A percentile compares a stretch with the other conserved stretches of the same genome.
Evolutionary conservation across 129 eudicot species (phyloP).

Genomic region (Glebionis coronaria): DNA sequence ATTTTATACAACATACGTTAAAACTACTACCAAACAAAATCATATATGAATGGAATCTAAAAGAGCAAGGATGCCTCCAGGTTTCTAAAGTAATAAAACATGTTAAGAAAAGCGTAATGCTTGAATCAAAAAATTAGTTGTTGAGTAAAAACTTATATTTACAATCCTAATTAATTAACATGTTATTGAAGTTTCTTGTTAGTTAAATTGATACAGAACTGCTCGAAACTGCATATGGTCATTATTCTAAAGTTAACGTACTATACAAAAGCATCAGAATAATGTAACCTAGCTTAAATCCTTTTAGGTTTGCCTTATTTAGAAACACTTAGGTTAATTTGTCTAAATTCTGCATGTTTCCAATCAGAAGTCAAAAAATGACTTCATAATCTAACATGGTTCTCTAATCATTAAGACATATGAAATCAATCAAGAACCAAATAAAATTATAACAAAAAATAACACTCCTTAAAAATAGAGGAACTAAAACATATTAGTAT

Average conservation of each 20-base stretch:
- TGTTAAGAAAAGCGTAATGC: constrained; percentile 54
- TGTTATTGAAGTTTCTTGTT: constrained; percentile 98
- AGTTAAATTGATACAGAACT: too few relatives aligned
- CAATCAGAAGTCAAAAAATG: too few relatives aligned
- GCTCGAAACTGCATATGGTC: constrained; percentile 71
- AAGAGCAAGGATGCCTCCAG: constrained; percentile 92
- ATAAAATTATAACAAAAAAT: too few relatives aligned
- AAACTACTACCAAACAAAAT: constrained; percentile 4
- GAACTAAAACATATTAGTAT: too few relatives aligned
- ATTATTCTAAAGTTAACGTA: constrained; percentile 13
- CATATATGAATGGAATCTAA: constrained; percentile 32
- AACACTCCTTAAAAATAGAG: too few relatives aligned
- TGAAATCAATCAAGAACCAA: too few relatives aligned
- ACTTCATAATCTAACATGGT: too few relatives aligned
- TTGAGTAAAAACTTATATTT: constrained; percentile 5
- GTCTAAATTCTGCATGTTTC: too few relatives aligned
- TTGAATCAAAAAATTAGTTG: constrained; percentile 19
- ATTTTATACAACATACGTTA: constrained; percentile 13
- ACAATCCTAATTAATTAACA: constrained; percentile 88
- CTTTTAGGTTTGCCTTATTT: too few relatives aligned
- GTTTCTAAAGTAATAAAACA: constrained; percentile 81
- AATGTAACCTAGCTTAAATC: too few relatives aligned
- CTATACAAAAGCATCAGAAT: constrained; percentile 6
- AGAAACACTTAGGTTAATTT: too few relatives aligned
- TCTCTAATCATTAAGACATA: too few relatives aligned